Conservation (phyloP, 1,284 basidiomycete species). For the Salmacisia buchloeana region DNA sequence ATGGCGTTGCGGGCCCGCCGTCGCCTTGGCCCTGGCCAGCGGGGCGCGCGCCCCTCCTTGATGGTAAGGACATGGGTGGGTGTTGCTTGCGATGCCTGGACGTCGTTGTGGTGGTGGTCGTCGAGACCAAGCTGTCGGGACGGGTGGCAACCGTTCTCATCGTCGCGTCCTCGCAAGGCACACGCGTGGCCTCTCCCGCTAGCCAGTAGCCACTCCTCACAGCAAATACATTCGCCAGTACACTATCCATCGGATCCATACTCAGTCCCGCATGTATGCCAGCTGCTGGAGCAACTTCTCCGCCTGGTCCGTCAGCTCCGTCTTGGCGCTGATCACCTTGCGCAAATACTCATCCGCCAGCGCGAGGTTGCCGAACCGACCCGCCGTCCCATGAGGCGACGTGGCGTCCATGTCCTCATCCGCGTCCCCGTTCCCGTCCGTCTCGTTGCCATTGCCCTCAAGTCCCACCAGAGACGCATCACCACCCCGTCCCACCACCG, state of each 20-base stretch:
- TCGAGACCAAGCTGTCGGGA: too few species aligned
- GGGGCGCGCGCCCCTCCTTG: neutral
- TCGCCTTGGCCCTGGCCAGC: slow-evolving; percentile 7
- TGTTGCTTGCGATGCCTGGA: neutral
- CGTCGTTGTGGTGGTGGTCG: neutral
- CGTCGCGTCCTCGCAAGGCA: too few species aligned
- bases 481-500: too few species aligned
- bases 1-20: neutral
- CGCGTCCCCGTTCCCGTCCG: neutral
- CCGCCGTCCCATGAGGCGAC: too few species aligned
- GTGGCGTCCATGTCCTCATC: too few species aligned
- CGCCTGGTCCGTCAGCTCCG: slow-evolving; percentile 40
- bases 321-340: slow-evolving; percentile 43
- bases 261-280: slow-evolving; percentile 28
- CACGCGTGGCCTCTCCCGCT: too few species aligned
- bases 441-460: too few species aligned
- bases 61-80: neutral
- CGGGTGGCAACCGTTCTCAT: too few species aligned
- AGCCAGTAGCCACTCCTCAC: too few species aligned
- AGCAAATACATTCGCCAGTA: too few species aligned
- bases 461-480: too few species aligned
- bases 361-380: slow-evolving; percentile 28
- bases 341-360: slow-evolving; percentile 44
- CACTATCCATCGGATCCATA: neutral
- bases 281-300: slow-evolving; percentile 44